Percentiles rank a stretch among this genome's conserved stretches.
Conservation (phyloP, 352 stramenopile species). For the Globisporangium nagaii region DNA sequence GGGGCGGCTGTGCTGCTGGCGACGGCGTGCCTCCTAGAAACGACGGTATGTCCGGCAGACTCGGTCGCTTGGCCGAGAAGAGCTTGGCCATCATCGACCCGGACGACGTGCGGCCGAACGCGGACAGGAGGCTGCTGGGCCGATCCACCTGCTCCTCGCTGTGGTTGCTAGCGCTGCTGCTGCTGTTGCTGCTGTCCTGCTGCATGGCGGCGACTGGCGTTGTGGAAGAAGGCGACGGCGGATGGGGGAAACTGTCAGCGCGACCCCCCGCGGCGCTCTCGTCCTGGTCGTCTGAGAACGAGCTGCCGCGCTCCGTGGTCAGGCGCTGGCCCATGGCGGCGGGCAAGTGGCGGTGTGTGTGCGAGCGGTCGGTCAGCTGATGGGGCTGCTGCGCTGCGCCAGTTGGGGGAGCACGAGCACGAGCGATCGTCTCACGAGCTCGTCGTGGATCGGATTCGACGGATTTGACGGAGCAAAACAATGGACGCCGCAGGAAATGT, state of each 20-base stretch:
- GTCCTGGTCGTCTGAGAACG: conserved; percentile 1
- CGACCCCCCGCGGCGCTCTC: not conserved
- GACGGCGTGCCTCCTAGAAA: not conserved
- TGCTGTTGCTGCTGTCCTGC: not conserved
- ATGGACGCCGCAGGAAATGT: no score
- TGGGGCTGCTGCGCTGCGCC: no score
- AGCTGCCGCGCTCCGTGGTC: conserved; percentile 20
- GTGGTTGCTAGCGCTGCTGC: not conserved
- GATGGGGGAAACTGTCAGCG: conserved; percentile 10
- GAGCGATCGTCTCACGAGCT: no score
- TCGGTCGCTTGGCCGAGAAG: conserved; percentile 14
- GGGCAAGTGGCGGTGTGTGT: not conserved
- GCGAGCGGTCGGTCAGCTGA: no score
- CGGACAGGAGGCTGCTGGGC: conserved; percentile 5
- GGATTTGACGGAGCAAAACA: no score
- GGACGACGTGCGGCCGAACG: conserved; percentile 10
- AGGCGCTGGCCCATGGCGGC: conserved; percentile 28
- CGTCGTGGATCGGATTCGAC: no score
- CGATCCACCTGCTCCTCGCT: not conserved
- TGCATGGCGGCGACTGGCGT: not conserved
- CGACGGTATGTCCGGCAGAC: not conserved
- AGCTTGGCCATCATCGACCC: conserved; percentile 14
- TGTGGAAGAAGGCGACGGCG: not conserved
- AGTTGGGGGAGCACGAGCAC: no score
- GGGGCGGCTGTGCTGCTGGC: not conserved